These are phyloP conservation scores for Ogataea philodendri DNA, from an alignment of 805 yeast species.

Conservation along the genomic window DNA sequence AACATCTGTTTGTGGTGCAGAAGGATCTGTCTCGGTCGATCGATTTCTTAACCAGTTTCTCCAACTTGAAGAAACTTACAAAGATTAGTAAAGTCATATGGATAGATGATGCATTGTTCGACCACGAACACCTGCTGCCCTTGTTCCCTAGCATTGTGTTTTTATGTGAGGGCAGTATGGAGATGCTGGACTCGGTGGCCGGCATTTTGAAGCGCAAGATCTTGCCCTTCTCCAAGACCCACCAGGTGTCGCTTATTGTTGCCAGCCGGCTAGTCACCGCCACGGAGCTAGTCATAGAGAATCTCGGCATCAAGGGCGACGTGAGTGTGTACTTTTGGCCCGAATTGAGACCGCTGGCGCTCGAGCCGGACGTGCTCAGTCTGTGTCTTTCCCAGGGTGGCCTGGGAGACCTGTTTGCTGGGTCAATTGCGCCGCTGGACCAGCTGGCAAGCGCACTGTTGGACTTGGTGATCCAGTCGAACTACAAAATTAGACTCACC, in stretches of 20 bases:
- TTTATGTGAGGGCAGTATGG: conserved; percentile 19
- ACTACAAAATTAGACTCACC: conserved; percentile 46
- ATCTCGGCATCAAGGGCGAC: conserved; percentile 29
- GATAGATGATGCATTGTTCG: conserved; percentile 26
- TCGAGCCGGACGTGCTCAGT: conserved; percentile 43
- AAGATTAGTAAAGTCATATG: conserved; percentile 30
- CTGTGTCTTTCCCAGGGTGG: conserved; percentile 39
- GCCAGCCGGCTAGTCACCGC: conserved; percentile 16
- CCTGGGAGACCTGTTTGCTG: conserved; percentile 41
- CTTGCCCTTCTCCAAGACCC: conserved; percentile 15
- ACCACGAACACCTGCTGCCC: conserved; percentile 21
- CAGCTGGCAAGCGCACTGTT: conserved; percentile 50
- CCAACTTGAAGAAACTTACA: conserved; percentile 26
- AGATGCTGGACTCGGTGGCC: conserved; percentile 13
- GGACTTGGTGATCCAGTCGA: conserved; percentile 40
- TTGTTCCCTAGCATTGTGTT: conserved; percentile 25
- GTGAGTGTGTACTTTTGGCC: conserved; percentile 26
- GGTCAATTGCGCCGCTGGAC: conserved; percentile 46
- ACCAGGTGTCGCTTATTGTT: conserved; percentile 20
- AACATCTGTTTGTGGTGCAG: conserved; percentile 27
- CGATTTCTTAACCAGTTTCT: conserved; percentile 30
- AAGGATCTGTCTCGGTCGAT: conserved; percentile 25
- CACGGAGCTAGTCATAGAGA: conserved; percentile 22
- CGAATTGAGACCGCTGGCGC: conserved; percentile 15
- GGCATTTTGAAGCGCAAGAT: conserved; percentile 18